Evolutionary conservation across 2,329 filamentous ascomycete genomes (phyloP).

Genomic region (Aspergillus quadricinctus): DNA sequence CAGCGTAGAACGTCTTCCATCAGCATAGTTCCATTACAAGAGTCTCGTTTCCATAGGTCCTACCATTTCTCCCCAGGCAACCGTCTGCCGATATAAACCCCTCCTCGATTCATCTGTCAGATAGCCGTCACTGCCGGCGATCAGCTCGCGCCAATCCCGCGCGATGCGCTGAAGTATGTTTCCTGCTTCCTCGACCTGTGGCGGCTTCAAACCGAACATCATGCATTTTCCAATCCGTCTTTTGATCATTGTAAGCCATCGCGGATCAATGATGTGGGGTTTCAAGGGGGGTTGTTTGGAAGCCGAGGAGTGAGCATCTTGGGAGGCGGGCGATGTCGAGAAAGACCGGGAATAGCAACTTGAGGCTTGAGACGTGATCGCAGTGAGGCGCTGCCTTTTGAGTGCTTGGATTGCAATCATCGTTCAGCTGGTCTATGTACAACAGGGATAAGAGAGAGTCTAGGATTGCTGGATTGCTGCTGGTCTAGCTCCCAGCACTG

Average conservation of each 20-base stretch:
- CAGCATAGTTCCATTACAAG: slow-evolving; percentile 9
- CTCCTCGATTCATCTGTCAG: slow-evolving; percentile 59
- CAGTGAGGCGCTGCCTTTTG: slow-evolving; percentile 16
- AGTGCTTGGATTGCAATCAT: slow-evolving; percentile 22
- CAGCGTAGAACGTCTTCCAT: slow-evolving; percentile 9
- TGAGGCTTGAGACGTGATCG: slow-evolving; percentile 6
- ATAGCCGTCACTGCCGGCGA: slow-evolving; percentile 72
- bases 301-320: slow-evolving; percentile 12
- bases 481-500: neutral
- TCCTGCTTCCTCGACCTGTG: slow-evolving; percentile 57
- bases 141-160: slow-evolving; percentile 65
- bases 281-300: slow-evolving; percentile 13
- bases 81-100: slow-evolving; percentile 61
- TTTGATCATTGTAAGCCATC: slow-evolving; percentile 69
- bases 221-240: slow-evolving; percentile 69
- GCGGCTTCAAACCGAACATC: slow-evolving; percentile 61
- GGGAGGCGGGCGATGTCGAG: slow-evolving; percentile 17
- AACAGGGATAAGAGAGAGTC: neutral
- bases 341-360: slow-evolving; percentile 12
- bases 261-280: slow-evolving; percentile 41
- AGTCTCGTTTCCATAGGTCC: slow-evolving; percentile 15
- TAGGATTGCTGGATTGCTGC: neutral
- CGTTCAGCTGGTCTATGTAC: neutral
- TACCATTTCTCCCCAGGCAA: slow-evolving; percentile 86
- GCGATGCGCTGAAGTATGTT: slow-evolving; percentile 57